Conservation (phyloP, 768 basidiomycete species). For the Amanita rubescens region DNA sequence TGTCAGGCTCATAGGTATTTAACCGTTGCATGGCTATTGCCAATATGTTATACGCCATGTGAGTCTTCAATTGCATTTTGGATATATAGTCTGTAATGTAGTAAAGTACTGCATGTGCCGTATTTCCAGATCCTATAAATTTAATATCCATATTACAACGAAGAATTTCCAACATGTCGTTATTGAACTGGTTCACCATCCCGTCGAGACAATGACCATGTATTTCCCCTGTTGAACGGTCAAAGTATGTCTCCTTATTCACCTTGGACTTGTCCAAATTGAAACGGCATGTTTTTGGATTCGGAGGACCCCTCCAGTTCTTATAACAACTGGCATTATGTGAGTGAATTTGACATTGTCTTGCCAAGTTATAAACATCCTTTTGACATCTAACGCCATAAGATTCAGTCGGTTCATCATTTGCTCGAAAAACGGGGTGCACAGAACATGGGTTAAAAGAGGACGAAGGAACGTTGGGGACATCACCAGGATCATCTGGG, state of each 20-base stretch:
- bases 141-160: too few species aligned
- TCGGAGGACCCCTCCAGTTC: conserved; percentile 20
- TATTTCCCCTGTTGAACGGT: conserved; percentile 26
- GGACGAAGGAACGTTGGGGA: conserved; percentile 9
- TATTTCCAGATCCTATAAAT: conserved; percentile 30
- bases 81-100: conserved; percentile 48
- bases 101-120: conserved; percentile 34
- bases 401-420: background rate
- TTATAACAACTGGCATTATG: conserved; percentile 31
- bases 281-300: conserved; percentile 23
- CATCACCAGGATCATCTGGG: conserved; percentile 10
- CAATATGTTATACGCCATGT: too few species aligned
- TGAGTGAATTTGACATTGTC: too few species aligned
- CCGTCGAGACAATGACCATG: conserved; percentile 32
- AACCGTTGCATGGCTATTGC: too few species aligned
- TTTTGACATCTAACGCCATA: conserved; percentile 1
- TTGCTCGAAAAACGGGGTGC: background rate
- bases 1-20: too few species aligned
- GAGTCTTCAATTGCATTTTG: too few species aligned
- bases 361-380: too few species aligned
- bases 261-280: conserved; percentile 19
- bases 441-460: background rate
- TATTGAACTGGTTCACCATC: conserved; percentile 37
- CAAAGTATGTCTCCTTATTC: conserved; percentile 12
- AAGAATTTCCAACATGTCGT: conserved; percentile 25